Conservation (phyloP, 306 rosid genomes). For the Rubus parviflorus region DNA sequence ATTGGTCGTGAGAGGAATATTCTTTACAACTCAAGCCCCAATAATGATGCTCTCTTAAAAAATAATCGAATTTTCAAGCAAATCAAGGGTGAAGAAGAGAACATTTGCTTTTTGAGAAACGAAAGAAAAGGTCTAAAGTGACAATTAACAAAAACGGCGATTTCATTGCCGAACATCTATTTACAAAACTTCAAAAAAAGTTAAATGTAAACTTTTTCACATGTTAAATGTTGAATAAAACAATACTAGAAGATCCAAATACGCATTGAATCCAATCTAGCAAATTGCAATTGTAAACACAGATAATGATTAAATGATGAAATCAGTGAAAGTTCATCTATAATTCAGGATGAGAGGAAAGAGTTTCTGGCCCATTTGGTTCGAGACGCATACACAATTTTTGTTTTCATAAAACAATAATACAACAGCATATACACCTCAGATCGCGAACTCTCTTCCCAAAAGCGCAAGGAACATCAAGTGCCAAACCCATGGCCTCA, state of each 20-base stretch:
- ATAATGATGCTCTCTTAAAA: background rate
- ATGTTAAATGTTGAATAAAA: background rate
- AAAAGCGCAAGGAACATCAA: background rate
- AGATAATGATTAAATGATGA: background rate
- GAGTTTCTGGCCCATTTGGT: background rate
- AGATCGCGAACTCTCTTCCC: no score
- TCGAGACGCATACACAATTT: background rate
- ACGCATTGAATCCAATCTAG: background rate
- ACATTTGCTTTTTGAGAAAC: background rate
- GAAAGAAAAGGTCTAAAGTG: no score
- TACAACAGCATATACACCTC: no score
- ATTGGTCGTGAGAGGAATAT: constrained; percentile 12
- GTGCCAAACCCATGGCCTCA: background rate
- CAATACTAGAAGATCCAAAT: background rate
- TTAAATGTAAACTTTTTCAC: background rate
- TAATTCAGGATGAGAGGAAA: no score
- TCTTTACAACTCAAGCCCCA: background rate
- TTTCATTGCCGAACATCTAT: background rate
- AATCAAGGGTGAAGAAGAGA: background rate
- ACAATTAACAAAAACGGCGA: background rate
- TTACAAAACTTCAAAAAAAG: background rate
- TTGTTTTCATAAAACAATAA: no score
- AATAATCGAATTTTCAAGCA: background rate
- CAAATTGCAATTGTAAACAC: background rate
- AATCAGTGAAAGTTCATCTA: no score